Base-by-base conservation (phyloP, 1,284 basidiomycete species). In the Apiotrichum gamsii region DNA sequence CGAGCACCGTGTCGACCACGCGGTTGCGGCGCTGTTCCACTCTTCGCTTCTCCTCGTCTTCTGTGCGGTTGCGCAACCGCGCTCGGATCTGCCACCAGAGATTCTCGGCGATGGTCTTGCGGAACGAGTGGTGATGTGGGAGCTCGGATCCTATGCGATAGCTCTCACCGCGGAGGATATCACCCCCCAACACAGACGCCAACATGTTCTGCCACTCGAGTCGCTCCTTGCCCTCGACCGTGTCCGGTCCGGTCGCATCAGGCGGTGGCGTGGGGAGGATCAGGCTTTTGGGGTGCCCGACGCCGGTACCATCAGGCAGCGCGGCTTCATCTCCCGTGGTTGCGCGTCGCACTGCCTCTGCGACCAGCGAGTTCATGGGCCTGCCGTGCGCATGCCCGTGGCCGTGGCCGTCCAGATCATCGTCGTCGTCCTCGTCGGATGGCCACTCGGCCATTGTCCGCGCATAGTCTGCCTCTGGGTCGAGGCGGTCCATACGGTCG, bases 141-240 rank as follows among this genome's bases (percentile, higher is more conserved):
- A 34, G 81, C 81, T 58, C 82, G 40, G 84, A 82, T 6, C 70
- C 72, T 57, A 93, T 91, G 47, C 93, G 82, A 18, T 85, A 86
- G 72, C 90, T 94, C 74, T 96, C 93, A 2, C 87, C 85, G 65
- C 85, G 88, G 51, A 97, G 78, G 6, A 97, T 90, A 63, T 96
- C 90, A 14, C 93, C 91, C 31, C 83, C 82, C 25, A 97, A 77
- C 19, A 96, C 91, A 31, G 90, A 93, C 9, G 87, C 82, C 32
- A 96, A 80, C 83, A 95, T 87, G 31, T 85, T 85, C 70, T 93
- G 89, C 91, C 91, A 96, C 70, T 93, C 90, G 38, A 93, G 74
- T 23, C 91, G 79, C 59, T 90, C 87, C 52, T 80, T 78, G 58
- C 88, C 85, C 60, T 86, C 83, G 36, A 80, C 58, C 10, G 61